phyloP scores from a whole-genome alignment of 768 basidiomycete species.

The Basidioascus undulatus region DNA sequence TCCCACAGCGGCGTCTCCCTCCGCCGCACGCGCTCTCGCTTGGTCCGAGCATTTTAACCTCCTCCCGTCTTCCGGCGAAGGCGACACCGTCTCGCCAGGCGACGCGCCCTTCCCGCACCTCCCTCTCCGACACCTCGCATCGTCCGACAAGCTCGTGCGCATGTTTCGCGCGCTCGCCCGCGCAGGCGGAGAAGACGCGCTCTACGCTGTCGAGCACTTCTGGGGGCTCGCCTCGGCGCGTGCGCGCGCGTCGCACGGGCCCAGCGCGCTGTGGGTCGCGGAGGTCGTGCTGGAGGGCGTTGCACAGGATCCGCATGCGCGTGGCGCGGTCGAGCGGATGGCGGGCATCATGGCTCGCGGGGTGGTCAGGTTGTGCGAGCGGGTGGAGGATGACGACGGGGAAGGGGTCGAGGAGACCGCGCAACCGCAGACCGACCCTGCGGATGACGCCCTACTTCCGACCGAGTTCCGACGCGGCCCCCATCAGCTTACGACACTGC shows the following conservation, averaged over 20 bases:
- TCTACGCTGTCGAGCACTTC: conserved; percentile 55
- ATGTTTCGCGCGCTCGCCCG: background rate
- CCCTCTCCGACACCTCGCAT: conserved; percentile 14
- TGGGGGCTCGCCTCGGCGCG: conserved; percentile 31
- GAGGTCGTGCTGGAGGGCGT: conserved; percentile 51
- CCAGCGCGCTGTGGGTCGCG: conserved; percentile 66
- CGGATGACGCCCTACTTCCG: conserved; percentile 16
- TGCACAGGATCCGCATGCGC: conserved; percentile 12
- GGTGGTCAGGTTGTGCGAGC: conserved; percentile 26
- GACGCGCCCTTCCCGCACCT: conserved; percentile 11
- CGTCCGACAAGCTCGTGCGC: conserved; percentile 4
- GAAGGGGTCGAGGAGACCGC: conserved; percentile 17
- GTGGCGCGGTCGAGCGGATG: background rate
- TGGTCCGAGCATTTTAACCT: background rate
- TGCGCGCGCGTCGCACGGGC: conserved; percentile 25
- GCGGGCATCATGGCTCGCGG: conserved; percentile 2
- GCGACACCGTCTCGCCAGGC: background rate
- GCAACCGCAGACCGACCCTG: conserved; percentile 9
- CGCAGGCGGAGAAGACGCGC: conserved; percentile 27
- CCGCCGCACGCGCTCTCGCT: conserved; percentile 1
- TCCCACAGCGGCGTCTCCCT: conserved; percentile 8
- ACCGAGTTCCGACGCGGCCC: conserved; percentile 1
- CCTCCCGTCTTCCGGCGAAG: background rate
- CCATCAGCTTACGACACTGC: background rate
- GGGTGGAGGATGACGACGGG: conserved; percentile 37